phyloP scores from a whole-genome alignment of 768 basidiomycete species.

The Mycena leptocephala region DNA sequence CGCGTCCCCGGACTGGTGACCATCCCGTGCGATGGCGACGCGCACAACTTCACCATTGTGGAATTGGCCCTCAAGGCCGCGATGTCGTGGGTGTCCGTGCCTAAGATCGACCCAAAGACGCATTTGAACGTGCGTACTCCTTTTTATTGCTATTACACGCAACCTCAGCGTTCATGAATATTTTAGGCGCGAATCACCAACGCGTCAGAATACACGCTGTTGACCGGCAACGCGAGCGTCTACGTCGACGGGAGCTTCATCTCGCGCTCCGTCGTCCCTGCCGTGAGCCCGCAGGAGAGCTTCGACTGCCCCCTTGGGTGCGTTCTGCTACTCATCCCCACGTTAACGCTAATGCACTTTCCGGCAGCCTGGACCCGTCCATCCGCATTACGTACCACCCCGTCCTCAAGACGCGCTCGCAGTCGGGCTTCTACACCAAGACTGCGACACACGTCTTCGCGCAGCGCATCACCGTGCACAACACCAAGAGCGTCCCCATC shows the following conservation, averaged over 20 bases:
- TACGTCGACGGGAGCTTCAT: conserved; percentile 63
- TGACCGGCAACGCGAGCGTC: conserved; percentile 53
- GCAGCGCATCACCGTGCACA: conserved; percentile 56
- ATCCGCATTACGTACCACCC: conserved; percentile 59
- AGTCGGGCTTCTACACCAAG: conserved; percentile 55
- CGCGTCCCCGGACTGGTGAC: conserved; percentile 49
- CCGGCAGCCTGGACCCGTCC: conserved; percentile 54
- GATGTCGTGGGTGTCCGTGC: conserved; percentile 56
- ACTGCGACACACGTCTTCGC: conserved; percentile 45
- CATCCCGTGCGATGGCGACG: conserved; percentile 49
- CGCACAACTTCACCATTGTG: conserved; percentile 53
- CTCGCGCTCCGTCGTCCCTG: conserved; percentile 50
- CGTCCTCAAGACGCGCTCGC: conserved; percentile 48
- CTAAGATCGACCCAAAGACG: conserved; percentile 51
- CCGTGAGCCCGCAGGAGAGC: conserved; percentile 55
- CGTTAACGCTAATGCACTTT: background rate
- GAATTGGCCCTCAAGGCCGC: conserved; percentile 49
- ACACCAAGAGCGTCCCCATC: conserved; percentile 48
- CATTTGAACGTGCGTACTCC: conserved; percentile 49
- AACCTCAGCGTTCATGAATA: background rate
- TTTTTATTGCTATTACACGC: background rate
- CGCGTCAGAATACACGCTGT: conserved; percentile 55
- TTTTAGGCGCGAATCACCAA: conserved; percentile 57
- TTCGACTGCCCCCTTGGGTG: conserved; percentile 61
- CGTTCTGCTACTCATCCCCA: background rate